A percentile compares a stretch with the other conserved stretches of the same genome.
These are phyloP conservation scores for Fusarium albosuccineum DNA, from an alignment of 2,329 filamentous ascomycete genomes.

Conservation along the genomic window DNA sequence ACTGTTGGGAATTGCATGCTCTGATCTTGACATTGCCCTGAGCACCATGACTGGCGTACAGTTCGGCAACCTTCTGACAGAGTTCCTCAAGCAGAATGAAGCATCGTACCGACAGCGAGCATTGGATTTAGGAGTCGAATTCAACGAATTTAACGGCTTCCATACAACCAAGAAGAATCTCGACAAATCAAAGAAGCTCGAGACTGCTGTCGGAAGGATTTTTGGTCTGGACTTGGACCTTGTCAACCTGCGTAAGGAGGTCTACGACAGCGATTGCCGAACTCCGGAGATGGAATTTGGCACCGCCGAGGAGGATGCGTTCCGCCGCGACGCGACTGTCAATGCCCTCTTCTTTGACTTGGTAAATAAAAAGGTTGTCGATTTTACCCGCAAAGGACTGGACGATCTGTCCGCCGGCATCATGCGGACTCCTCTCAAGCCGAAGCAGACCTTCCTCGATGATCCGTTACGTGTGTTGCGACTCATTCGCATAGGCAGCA, in stretches of 20 bases:
- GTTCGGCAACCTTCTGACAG: background rate
- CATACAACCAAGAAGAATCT: slow-evolving; percentile 4
- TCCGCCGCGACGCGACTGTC: background rate
- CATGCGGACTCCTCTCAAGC: slow-evolving; percentile 10
- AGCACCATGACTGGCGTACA: background rate
- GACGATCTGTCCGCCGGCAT: slow-evolving; percentile 5
- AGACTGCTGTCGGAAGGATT: background rate
- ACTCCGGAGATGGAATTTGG: background rate
- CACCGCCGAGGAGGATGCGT: background rate
- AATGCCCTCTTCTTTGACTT: background rate
- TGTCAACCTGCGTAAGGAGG: background rate
- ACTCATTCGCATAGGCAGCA: background rate
- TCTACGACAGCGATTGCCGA: background rate
- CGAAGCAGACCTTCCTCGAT: slow-evolving; percentile 9
- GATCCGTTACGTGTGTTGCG: slow-evolving; percentile 10
- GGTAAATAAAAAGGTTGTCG: background rate
- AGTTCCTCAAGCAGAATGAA: background rate
- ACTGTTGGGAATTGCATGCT: background rate
- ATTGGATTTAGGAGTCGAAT: background rate
- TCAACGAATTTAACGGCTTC: background rate
- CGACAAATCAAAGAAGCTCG: slow-evolving; percentile 1
- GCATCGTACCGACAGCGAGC: background rate
- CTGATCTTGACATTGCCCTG: background rate
- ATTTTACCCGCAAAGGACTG: slow-evolving; percentile 1
- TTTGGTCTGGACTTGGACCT: background rate